Conservation (phyloP, 352 stramenopile species). For the Phytophthora citrophthora region DNA sequence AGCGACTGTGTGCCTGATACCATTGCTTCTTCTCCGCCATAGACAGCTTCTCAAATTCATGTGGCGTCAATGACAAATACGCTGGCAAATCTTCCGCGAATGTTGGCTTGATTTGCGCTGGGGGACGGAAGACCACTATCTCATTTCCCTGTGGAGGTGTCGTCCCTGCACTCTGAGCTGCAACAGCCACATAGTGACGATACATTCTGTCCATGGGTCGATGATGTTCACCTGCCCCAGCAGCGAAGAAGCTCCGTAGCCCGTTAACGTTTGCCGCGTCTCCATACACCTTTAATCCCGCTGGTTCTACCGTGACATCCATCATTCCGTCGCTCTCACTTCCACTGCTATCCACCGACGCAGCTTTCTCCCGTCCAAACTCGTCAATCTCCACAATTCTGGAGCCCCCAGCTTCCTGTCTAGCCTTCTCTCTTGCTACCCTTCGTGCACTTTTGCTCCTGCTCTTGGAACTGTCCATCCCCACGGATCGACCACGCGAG, state of each 20-base stretch:
- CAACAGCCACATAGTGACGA: constrained; percentile 65
- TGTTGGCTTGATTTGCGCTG: constrained; percentile 5
- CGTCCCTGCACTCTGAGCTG: constrained; percentile 33
- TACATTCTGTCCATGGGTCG: constrained; percentile 70
- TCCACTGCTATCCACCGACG: constrained; percentile 21
- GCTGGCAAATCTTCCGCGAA: constrained; percentile 37
- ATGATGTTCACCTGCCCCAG: constrained; percentile 31
- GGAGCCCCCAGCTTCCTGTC: neutral
- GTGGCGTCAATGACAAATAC: constrained; percentile 52
- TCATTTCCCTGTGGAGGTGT: constrained; percentile 39
- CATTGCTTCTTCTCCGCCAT: constrained; percentile 47
- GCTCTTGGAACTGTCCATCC: neutral
- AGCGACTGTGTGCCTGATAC: constrained; percentile 42
- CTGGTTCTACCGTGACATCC: constrained; percentile 16
- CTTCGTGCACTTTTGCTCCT: constrained; percentile 8
- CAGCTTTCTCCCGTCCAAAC: constrained; percentile 20
- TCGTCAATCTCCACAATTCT: constrained; percentile 35
- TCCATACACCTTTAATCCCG: constrained; percentile 46
- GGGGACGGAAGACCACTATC: constrained; percentile 46
- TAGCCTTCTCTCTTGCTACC: constrained; percentile 12
- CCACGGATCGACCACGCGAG: constrained; percentile 1
- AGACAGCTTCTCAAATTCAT: constrained; percentile 51
- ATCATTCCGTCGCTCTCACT: constrained; percentile 38
- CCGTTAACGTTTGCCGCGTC: constrained; percentile 24
- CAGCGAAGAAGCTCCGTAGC: constrained; percentile 56